A percentile compares a stretch with the other conserved stretches of the same genome.
Evolutionary conservation across 108 stramenopile genomes (phyloP).

Genomic region (Fragilaria crotonensis): DNA sequence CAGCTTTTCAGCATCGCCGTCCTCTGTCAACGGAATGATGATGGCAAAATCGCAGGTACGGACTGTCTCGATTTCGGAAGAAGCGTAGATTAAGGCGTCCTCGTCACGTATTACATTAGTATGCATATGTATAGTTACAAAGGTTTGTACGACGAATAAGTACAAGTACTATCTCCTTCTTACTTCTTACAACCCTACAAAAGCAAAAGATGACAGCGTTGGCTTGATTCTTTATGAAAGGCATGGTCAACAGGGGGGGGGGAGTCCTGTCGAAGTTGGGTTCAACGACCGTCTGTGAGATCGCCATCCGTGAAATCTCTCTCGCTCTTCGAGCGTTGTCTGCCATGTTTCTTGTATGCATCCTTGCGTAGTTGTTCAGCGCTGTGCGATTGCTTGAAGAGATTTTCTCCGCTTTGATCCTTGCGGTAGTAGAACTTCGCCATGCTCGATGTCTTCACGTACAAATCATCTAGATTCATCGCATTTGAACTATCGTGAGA

Average conservation of each 20-base stretch:
- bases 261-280: too few relatives aligned
- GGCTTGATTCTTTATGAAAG: too few relatives aligned
- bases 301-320: background rate
- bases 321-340: background rate
- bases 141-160: too few relatives aligned
- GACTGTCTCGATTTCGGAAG: background rate
- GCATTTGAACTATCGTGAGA: background rate
- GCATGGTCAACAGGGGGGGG: too few relatives aligned
- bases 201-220: too few relatives aligned
- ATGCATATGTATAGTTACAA: too few relatives aligned
- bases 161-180: too few relatives aligned
- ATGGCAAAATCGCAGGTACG: too few relatives aligned
- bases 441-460: slow-evolving; percentile 85
- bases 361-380: background rate
- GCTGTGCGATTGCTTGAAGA: background rate
- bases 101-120: too few relatives aligned
- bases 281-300: too few relatives aligned
- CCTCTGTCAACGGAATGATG: background rate
- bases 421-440: slow-evolving; percentile 85
- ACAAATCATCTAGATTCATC: slow-evolving; percentile 11
- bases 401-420: slow-evolving; percentile 22
- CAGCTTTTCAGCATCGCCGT: background rate
- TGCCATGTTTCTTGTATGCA: background rate
- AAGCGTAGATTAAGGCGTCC: too few relatives aligned
- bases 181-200: too few relatives aligned